A percentile compares a stretch with the other conserved stretches of the same genome.
phyloP scores from a whole-genome alignment of 2,329 filamentous ascomycete genomes.

The Aspergillus sojae region DNA sequence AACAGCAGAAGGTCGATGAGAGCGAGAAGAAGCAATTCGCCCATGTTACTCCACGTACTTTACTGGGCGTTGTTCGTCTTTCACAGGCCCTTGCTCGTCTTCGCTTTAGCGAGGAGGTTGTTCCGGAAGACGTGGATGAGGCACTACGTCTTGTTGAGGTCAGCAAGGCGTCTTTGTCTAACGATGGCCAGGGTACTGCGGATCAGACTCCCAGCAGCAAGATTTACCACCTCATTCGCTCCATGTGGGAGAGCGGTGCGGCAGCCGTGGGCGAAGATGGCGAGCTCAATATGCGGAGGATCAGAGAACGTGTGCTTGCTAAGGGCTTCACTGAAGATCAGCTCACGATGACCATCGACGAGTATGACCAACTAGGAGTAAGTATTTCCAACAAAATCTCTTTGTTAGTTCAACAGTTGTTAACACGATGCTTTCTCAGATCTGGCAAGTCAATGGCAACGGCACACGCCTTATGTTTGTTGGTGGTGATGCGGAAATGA shows the following conservation, averaged over 20 bases:
- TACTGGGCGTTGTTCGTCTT: conserved; percentile 88
- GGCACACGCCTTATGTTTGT: conserved; percentile 73
- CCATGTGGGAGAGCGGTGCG: conserved; percentile 81
- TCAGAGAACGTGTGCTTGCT: conserved; percentile 87
- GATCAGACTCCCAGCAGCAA: conserved; percentile 81
- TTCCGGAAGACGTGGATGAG: conserved; percentile 93
- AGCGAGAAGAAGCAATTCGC: conserved; percentile 89
- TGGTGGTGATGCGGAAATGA: conserved; percentile 59
- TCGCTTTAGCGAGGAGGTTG: conserved; percentile 81
- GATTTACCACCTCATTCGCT: conserved; percentile 93
- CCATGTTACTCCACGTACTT: conserved; percentile 89
- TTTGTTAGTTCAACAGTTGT: conserved; percentile 18
- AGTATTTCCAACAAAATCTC: conserved; percentile 50
- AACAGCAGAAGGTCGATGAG: conserved; percentile 89
- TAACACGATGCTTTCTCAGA: conserved; percentile 53
- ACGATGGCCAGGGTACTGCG: conserved; percentile 65
- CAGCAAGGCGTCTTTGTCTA: conserved; percentile 85
- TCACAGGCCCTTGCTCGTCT: conserved; percentile 91
- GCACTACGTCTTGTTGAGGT: conserved; percentile 88
- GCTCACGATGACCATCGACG: conserved; percentile 80
- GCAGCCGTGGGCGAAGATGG: conserved; percentile 71
- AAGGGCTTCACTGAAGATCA: conserved; percentile 98
- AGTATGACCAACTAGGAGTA: conserved; percentile 87
- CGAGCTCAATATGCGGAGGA: conserved; percentile 83
- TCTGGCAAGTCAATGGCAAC: conserved; percentile 77